These are phyloP conservation scores for Camellia sinensis DNA, from an alignment of 148 eudicot species.

Conservation along the genomic window DNA sequence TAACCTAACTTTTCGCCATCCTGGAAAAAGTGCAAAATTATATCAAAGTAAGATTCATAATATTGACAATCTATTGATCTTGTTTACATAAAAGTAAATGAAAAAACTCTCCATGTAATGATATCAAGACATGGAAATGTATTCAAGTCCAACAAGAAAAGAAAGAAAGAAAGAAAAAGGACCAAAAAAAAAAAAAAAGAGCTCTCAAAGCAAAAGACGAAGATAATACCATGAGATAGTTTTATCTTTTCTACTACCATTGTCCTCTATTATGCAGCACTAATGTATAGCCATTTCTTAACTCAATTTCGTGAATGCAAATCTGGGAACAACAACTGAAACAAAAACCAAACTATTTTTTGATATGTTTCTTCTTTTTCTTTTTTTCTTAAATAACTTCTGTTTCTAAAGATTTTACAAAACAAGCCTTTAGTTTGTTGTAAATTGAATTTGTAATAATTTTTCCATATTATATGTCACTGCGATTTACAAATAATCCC, in stretches of 20 bases:
- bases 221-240: background rate
- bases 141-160: background rate
- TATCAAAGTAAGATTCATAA: background rate
- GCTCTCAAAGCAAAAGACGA: background rate
- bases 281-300: no score
- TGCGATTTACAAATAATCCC: background rate
- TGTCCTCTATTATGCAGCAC: background rate
- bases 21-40: constrained; percentile 33
- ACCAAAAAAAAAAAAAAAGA: background rate
- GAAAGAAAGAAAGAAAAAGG: background rate
- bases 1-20: constrained; percentile 74
- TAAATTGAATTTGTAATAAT: background rate
- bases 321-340: background rate
- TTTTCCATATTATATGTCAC: background rate
- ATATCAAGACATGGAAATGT: background rate
- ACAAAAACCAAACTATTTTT: background rate
- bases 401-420: background rate
- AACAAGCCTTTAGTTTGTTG: background rate
- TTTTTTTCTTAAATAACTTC: background rate
- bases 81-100: background rate
- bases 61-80: background rate
- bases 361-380: no score
- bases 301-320: no score
- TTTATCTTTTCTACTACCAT: background rate
- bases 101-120: background rate